Percentiles rank a stretch among this genome's conserved stretches.
phyloP scores from a whole-genome alignment of 2,329 filamentous ascomycete genomes.

The Fusarium sp. region DNA sequence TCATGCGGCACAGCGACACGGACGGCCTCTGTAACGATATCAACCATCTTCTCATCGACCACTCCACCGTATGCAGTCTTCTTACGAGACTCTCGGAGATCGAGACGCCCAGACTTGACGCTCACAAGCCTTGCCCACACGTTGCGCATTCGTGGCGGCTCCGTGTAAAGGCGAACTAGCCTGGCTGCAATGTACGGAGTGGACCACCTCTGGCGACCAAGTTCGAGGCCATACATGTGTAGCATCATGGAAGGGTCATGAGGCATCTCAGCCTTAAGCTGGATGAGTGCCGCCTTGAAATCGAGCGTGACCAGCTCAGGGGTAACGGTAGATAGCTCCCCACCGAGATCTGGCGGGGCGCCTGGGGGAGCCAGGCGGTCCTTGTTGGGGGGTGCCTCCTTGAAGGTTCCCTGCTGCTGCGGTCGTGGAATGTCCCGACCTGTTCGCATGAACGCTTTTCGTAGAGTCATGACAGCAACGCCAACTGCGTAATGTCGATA shows the following conservation, averaged over 20 bases:
- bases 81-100: conserved; percentile 80
- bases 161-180: conserved; percentile 86
- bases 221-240: conserved; percentile 85
- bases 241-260: conserved; percentile 92
- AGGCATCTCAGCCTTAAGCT: conserved; percentile 90
- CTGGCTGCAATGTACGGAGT: conserved; percentile 83
- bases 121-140: conserved; percentile 91
- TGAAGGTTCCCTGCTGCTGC: conserved; percentile 47
- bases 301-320: conserved; percentile 84
- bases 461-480: conserved; percentile 81
- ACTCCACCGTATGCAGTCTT: conserved; percentile 70
- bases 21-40: conserved; percentile 86
- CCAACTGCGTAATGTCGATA: conserved; percentile 93
- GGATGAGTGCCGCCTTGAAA: conserved; percentile 82
- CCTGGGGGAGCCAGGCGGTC: conserved; percentile 55
- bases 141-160: conserved; percentile 82
- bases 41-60: conserved; percentile 83
- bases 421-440: conserved; percentile 54
- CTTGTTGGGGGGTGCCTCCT: conserved; percentile 34
- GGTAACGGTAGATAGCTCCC: conserved; percentile 48
- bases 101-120: conserved; percentile 82
- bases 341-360: conserved; percentile 47
- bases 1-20: conserved; percentile 91
- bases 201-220: conserved; percentile 88
- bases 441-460: conserved; percentile 73